Conservation (phyloP, 2,329 filamentous ascomycete species). For the Calonectria henricotiae region DNA sequence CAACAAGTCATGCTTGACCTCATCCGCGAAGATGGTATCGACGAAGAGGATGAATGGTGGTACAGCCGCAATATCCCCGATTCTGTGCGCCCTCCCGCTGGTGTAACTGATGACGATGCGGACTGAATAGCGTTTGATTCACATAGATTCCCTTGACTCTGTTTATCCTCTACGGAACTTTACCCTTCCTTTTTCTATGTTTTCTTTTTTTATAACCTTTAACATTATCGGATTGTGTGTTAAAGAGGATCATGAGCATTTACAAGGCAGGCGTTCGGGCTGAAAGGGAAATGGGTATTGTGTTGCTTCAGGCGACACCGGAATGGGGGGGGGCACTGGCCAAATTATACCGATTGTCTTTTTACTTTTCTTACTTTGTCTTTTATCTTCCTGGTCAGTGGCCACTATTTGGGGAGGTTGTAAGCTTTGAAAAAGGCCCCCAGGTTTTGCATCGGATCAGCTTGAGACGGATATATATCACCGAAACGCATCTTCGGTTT, state of each 20-base stretch:
- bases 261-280: constrained; percentile 54
- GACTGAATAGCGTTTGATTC: constrained; percentile 50
- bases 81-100: constrained; percentile 68
- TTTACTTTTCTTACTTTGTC: constrained; percentile 35
- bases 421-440: constrained; percentile 27
- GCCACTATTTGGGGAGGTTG: constrained; percentile 24
- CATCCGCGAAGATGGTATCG: constrained; percentile 74
- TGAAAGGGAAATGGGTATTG: constrained; percentile 45
- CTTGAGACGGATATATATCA: constrained; percentile 40
- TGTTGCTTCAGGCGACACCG: constrained; percentile 43
- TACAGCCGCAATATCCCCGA: constrained; percentile 71
- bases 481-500: constrained; percentile 38
- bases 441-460: constrained; percentile 36
- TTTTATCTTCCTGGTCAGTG: constrained; percentile 20
- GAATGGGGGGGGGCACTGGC: constrained; percentile 45
- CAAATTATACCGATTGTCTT: constrained; percentile 51
- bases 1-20: constrained; percentile 75
- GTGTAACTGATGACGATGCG: constrained; percentile 69
- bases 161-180: constrained; percentile 26
- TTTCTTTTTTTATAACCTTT: constrained; percentile 39
- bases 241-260: constrained; percentile 54
- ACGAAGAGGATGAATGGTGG: constrained; percentile 76
- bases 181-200: constrained; percentile 41
- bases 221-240: constrained; percentile 41
- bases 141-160: constrained; percentile 33